Conservation (phyloP, 176 grass and related monocot species). For the Carex myosuroides region DNA sequence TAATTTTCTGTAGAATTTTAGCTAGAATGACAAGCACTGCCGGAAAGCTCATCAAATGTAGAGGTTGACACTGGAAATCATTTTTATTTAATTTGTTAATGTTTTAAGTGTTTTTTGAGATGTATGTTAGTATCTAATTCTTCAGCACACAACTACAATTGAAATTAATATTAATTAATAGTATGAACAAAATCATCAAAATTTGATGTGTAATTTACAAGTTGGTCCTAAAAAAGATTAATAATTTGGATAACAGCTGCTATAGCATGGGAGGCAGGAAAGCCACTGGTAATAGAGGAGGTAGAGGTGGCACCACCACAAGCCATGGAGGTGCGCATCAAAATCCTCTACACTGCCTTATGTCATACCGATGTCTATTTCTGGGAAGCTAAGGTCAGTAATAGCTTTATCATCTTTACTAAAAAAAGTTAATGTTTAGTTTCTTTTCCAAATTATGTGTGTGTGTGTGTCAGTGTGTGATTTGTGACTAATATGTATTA, state of each 20-base stretch:
- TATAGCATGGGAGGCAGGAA: slow-evolving; percentile 76
- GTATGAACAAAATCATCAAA: background rate
- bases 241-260: slow-evolving; percentile 41
- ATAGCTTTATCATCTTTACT: background rate
- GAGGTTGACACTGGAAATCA: slow-evolving; percentile 29
- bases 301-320: slow-evolving; percentile 81
- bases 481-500: background rate
- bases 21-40: slow-evolving; percentile 49
- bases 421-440: background rate
- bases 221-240: background rate
- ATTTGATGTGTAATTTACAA: background rate
- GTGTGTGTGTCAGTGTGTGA: background rate
- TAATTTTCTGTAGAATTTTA: background rate
- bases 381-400: slow-evolving; percentile 81
- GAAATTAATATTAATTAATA: background rate
- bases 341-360: slow-evolving; percentile 72
- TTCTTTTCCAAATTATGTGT: background rate
- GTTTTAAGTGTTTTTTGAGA: background rate
- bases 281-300: slow-evolving; percentile 73
- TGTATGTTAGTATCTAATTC: background rate
- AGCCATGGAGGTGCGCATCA: slow-evolving; percentile 79
- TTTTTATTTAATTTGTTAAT: background rate
- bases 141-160: background rate
- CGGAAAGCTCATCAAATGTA: slow-evolving; percentile 77
- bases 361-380: slow-evolving; percentile 97